Evolutionary conservation across 108 stramenopile species (phyloP), one percentile per base, ranked within the genome.

Genomic region (Schizochytrium sp.): DNA sequence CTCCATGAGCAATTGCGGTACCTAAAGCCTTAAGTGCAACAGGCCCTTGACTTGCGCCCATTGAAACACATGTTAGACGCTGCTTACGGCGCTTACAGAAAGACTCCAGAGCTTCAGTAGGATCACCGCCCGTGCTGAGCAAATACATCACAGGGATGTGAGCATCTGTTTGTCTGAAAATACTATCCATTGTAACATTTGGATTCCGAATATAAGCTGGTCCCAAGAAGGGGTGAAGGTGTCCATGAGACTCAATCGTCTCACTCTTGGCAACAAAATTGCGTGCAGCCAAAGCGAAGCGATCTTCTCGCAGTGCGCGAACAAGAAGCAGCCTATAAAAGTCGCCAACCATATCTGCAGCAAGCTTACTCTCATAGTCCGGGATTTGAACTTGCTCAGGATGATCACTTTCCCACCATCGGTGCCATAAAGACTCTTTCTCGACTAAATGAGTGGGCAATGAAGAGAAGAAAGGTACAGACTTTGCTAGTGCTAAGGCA

Each of bases 41-140:
- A 13, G 89, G 87, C 56, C 93, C 93, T 64, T 94, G 91, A 45
- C 90, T 94, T 87, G 94, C 94, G 2, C 94, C 94, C 94, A 95
- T 95, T 47, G 89, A 87, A 5, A 95, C 93, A 88, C 91, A 92
- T 17, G 88, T 87, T 40, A 94, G 89, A 38, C 83, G 90, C 19
- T 83, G 76, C 72, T 91, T 90, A 45, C 92, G 92, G 44, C 91
- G 92, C 72, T 93, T 89, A 2, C 93, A 93, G 8, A 92, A 89
- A 45, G 83, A 55, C 69, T 95, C 92, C 38, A 94, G 89, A 38
- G 89, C 50, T 15, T 95, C 94, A 10, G 94, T 95, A n/a, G 94
- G 94, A 89, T 95, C 94, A 4, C 94, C 94, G 12, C 94, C 94
- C 1, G 94, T 91, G 55, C 91, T 92, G 28, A 93, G 69, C 56